Base-by-base conservation (phyloP, 2,329 filamentous ascomycete species). In the Clonostachys solani region DNA sequence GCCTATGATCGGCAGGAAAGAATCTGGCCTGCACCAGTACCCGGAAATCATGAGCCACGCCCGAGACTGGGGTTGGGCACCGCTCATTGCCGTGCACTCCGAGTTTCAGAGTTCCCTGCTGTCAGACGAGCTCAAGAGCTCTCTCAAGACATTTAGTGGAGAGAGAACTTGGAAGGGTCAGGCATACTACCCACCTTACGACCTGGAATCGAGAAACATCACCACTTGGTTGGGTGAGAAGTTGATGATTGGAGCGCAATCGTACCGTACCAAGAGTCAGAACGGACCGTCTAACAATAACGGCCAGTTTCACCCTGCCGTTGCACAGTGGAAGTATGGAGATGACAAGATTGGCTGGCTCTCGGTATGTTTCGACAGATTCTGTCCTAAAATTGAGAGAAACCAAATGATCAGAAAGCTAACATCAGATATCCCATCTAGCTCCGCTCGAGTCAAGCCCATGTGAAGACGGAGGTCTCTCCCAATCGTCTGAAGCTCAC, bases 201-300 rank as follows among this genome's bases (percentile, higher is more conserved):
- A 86, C 56, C 66, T 66, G 2, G 71, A 69, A 15, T 71, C 74
- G 0, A 72, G 82, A 16, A 84, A 84, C 53, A 78, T 84, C 50
- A 76, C 76, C 0, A 71, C 77, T 12, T 85, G 78, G 77, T 54
- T 85, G 0, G 75, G 75, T 0, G 60, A 71, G 4, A 72, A 77
- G 19, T 63, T 85, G 12, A 82, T 74, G 9, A 83, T 86, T 50
- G 82, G 82, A 36, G 78, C 76, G 0, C 74, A 81, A 55, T 76
- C 78, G 15, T 38, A 38, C 12, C 36, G 36, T 4, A 38, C 36
- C 36, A n/a, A 38, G 12, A 38, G 36, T n/a, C 36, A 18, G 17
- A 38, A 38, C 17, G 36, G 36, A 2, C 36, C 36, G 17, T 38
- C 36, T 12, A 38, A 38, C 36, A 38, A 38, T 5, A 38, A 38